Percentiles rank a stretch among this genome's conserved stretches.
Conservation (phyloP, 2,329 filamentous ascomycete genomes). For the Cylindrodendrum hubeiense region DNA sequence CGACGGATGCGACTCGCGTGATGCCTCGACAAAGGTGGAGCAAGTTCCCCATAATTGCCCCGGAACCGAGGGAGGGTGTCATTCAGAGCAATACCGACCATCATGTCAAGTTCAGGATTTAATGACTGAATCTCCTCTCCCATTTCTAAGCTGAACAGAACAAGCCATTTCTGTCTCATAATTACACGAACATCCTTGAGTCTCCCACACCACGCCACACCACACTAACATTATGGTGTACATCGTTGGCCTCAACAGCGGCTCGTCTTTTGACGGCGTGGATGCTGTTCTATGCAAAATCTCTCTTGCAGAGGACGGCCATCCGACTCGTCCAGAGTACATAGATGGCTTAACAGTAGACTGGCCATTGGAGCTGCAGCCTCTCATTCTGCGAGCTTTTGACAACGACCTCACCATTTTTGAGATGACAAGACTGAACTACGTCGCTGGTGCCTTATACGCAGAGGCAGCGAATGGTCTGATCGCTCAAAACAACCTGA, state of each 20-base stretch:
- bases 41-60: not conserved
- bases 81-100: not conserved
- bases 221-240: constrained; percentile 24
- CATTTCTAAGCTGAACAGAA: not conserved
- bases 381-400: constrained; percentile 42
- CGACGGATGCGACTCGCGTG: not conserved
- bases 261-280: constrained; percentile 47
- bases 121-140: not conserved
- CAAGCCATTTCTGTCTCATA: not conserved
- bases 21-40: not conserved
- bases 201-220: not conserved
- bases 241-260: constrained; percentile 48
- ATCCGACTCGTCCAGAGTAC: constrained; percentile 42
- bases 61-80: not conserved
- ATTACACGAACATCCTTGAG: not conserved
- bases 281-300: constrained; percentile 47
- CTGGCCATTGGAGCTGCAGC: constrained; percentile 45
- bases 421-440: constrained; percentile 46
- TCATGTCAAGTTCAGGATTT: not conserved
- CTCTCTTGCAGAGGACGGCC: constrained; percentile 43
- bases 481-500: constrained; percentile 31
- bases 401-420: constrained; percentile 45
- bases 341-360: constrained; percentile 45
- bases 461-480: constrained; percentile 45
- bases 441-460: constrained; percentile 45